A percentile compares a stretch with the other conserved stretches of the same genome.
Conservation (phyloP, 176 grass and related monocot genomes). For the Rhipidocladum racemiflorum region DNA sequence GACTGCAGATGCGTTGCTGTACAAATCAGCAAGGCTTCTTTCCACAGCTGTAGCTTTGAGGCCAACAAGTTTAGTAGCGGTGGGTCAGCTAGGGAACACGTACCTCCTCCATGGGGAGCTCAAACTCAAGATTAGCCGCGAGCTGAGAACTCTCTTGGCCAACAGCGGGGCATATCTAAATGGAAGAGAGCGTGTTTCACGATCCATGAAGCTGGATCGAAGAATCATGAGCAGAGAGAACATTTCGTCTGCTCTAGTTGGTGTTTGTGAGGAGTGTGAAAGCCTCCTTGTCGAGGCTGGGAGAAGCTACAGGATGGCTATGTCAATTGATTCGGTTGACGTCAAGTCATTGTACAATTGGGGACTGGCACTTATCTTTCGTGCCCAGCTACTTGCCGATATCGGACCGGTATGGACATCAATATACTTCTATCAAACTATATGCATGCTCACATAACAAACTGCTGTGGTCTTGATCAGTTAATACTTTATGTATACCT, state of each 20-base stretch:
- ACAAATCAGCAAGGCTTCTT: conserved; percentile 71
- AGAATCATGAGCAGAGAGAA: conserved; percentile 49
- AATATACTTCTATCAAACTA: not conserved
- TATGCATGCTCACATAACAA: not conserved
- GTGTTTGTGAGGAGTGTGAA: conserved; percentile 87
- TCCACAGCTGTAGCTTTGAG: conserved; percentile 62
- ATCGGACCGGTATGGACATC: conserved; percentile 81
- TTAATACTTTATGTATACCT: not conserved
- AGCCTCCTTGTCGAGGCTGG: conserved; percentile 78
- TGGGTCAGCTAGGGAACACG: conserved; percentile 86
- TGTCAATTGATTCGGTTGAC: conserved; percentile 67
- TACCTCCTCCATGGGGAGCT: conserved; percentile 94
- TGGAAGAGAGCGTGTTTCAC: conserved; percentile 27
- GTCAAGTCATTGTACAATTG: conserved; percentile 86
- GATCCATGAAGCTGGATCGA: conserved; percentile 51
- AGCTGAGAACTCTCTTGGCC: conserved; percentile 75
- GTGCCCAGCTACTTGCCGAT: conserved; percentile 83
- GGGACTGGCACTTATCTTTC: conserved; percentile 77
- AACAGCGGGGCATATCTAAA: conserved; percentile 32
- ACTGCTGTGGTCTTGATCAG: not conserved
- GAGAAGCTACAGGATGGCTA: conserved; percentile 71
- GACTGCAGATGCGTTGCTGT: conserved; percentile 57
- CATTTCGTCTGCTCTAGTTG: conserved; percentile 52
- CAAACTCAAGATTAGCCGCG: conserved; percentile 83
- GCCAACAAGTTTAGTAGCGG: conserved; percentile 64